Base-by-base conservation (phyloP, 768 basidiomycete genomes). In the Tremella fuciformis region DNA sequence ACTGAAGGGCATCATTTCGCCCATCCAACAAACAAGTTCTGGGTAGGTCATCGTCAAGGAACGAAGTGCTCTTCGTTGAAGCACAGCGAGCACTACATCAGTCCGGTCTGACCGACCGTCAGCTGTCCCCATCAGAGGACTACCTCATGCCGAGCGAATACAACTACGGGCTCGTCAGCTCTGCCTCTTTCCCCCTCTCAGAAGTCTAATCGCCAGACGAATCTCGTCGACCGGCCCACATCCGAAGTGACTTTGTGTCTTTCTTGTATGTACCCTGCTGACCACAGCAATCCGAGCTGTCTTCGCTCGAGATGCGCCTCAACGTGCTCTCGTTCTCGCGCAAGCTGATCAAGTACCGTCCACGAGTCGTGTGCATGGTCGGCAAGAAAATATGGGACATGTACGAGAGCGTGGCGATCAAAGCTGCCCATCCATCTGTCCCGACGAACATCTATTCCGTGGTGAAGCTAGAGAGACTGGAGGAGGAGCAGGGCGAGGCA, bases 1-100 rank as follows among this genome's bases (percentile, higher is more conserved):
- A 80, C 80, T 57, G 79, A 80, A 2, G 89, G 89, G 0, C 87
- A 88, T 72, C 89, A 91, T 71, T 92, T 85, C 65, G 87, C 85
- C 0, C 84, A 87, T 67, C 85, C 85, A 0, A 85, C 85, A 1
- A 91, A 92, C 67, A 88, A 89, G 62, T 91, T 91, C 74, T 91
- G 87, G 87, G 71, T 73, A 37, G 50, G 71, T 50, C 29, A 13
- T 21, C 18, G 15, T 11, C 46, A 21, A 15, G 18, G 22, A 50
- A 16, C 46, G 1, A 22, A 11, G 39, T 41, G 18, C 34, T 25
- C 16, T n/a, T n/a, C n/a, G 46, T 18, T 48, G 41, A 56, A 38
- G 19, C 18, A 22, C 39, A 73, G 71, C 40, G 64, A 44, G 87
- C 87, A 59, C 79, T 92, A 0, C 80, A 87, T 64, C 79, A 80